Evolutionary conservation across 2,329 filamentous ascomycete species (phyloP).

Genomic region (Botrytis squamosa): DNA sequence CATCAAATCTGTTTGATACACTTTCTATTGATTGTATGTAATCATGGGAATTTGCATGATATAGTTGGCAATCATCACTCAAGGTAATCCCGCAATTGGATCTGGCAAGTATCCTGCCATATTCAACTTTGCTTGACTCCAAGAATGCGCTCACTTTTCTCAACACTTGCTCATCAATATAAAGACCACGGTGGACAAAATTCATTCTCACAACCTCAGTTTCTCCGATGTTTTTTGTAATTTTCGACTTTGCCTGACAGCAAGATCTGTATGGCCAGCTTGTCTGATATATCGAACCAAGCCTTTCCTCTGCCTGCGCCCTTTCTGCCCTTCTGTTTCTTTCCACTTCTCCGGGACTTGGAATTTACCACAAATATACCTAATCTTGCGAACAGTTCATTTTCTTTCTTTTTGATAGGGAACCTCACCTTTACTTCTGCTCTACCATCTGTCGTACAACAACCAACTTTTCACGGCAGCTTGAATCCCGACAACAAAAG

Average conservation of each 20-base stretch:
- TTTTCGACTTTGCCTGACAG: background rate
- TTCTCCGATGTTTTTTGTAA: background rate
- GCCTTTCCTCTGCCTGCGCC: background rate
- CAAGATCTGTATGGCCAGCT: background rate
- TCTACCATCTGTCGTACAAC: background rate
- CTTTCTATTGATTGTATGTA: background rate
- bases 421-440: background rate
- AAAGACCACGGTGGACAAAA: background rate
- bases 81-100: background rate
- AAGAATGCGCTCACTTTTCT: background rate
- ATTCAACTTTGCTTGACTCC: background rate
- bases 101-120: background rate
- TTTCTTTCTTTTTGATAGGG: background rate
- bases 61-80: background rate
- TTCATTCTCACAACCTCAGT: background rate
- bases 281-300: too few relatives aligned
- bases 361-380: background rate
- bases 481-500: background rate
- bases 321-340: background rate
- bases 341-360: background rate
- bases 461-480: background rate
- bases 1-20: background rate
- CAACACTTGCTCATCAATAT: background rate
- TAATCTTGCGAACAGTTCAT: background rate
- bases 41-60: background rate